Base-by-base conservation (phyloP, 176 grass and related monocot genomes). In the Aegilops speltoides region DNA sequence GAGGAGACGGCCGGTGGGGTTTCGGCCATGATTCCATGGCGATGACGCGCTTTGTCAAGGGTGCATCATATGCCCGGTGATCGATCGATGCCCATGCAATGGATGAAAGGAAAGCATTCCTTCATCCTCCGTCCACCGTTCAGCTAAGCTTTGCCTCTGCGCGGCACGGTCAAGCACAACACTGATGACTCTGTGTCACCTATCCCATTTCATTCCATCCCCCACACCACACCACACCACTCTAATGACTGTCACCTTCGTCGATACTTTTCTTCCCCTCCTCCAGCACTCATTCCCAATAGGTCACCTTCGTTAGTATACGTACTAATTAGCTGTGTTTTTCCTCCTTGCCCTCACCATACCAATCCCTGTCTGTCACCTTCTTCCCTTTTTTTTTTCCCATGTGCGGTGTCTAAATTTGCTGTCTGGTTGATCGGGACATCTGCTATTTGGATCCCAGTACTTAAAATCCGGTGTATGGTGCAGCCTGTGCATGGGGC, bases 1-100 rank as follows among this genome's bases (percentile, higher is more conserved):
- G 54, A 59, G 17, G 7, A 2, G 17, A 20, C 7, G 17, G 7
- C 2, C 31, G 85, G 79, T 82, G 86, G 86, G 79, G 60, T 56
- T 87, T 23, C 10, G 56, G 82, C 29, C 24, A 85, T 85, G 57
- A 85, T 85, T 66, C 67, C 67, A 23, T 43, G 22, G 84, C 64
- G 34, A 34, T 7, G 23, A 2, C 48, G 56, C 79, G 50, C 67
- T 74, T 85, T 16, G 77, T 89, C 77, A 81, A 89, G 88, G 25
- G 45, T 61, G 22, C 85, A 85, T 89, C 14, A 56, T 56, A 85
- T 85, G 77, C 33, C 34, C 60, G 11, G 20, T 52, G 48, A 52
- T 52, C 11, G 43, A 46, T 46, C 48, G 48, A 52, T 57, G 77
- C 59, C 82, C 87, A 81, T 76, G 17, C 77, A 81, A 85, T 0